Evolutionary conservation across 345 rosid species (phyloP), one percentile per base, ranked within the genome.

Genomic region (Acer saccharum): DNA sequence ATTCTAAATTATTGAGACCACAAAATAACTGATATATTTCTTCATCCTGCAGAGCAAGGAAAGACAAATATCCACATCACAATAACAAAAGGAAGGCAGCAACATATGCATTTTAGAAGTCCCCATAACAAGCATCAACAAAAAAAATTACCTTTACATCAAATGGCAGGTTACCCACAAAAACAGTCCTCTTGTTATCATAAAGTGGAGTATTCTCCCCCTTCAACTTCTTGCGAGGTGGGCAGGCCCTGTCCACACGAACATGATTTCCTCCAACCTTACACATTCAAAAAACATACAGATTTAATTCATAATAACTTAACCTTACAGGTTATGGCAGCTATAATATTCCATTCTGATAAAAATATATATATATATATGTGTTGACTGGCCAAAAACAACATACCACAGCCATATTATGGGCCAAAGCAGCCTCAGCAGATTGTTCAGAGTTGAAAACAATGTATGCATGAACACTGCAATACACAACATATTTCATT

Each of bases 211-310:
- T 17, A 80, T 61, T 79, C 25, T 82, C 92, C 69, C 89, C 94
- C 83, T 88, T 97, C 82, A 93, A 78, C 81, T 93, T 94, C 79
- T 97, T 97, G 41, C 95, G 92, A 74, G 99, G 99, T 2, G 99
- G 98, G 80, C 98, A 91, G 10, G 98, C 98, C 86, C 98, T 82
- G 85, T 97, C 99, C 62, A 97, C 97, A 39, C 98, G 98, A 62
- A 97, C 80, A 72, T 97, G 99, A 78, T 97, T 90, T 73, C 96
- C 98, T 74, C 81, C 95, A 83, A 94, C 86, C 98, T 96, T 23
- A 78, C 55, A 78, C 23, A 52, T 17, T 61, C 27, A 81, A 20
- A 77, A 43, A 74, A 72, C 17, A 71, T 32, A 17, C 6, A 60
- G 16, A 65, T 17, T 60, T 68, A 76, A 29, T 69, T 79, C 32